phyloP scores from a whole-genome alignment of 1,284 basidiomycete genomes.

The Malassezia dermatis region DNA sequence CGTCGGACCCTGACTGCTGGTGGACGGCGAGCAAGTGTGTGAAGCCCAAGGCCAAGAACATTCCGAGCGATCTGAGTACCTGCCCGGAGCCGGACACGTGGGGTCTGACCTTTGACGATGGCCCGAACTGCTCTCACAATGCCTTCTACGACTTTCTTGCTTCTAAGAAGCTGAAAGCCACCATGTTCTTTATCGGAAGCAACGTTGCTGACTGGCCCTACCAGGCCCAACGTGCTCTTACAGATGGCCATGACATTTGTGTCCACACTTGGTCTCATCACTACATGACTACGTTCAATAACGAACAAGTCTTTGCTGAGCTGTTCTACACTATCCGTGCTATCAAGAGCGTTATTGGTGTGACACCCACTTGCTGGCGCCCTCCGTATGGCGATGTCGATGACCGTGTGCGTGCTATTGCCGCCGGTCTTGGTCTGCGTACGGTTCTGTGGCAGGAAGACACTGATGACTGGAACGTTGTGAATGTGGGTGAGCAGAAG shows the following conservation, averaged over 20 bases:
- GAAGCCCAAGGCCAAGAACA: conserved; percentile 35
- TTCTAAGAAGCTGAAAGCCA: conserved; percentile 20
- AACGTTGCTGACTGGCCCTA: conserved; percentile 18
- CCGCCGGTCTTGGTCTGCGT: conserved; percentile 50
- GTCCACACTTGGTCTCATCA: conserved; percentile 27
- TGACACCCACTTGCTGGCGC: conserved; percentile 50
- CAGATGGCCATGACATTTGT: conserved; percentile 22
- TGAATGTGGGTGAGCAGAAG: conserved; percentile 24
- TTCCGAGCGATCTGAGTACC: conserved; percentile 48
- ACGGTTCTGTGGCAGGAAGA: conserved; percentile 51
- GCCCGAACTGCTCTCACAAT: conserved; percentile 34
- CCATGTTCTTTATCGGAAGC: conserved; percentile 30
- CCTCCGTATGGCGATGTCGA: conserved; percentile 52
- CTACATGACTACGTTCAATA: conserved; percentile 21
- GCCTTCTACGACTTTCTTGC: conserved; percentile 23
- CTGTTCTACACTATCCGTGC: conserved; percentile 52
- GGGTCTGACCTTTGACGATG: conserved; percentile 37
- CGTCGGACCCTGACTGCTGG: conserved; percentile 41
- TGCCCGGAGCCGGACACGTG: conserved; percentile 50
- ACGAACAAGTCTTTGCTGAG: conserved; percentile 51
- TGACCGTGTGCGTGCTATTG: conserved; percentile 52
- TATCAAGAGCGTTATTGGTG: conserved; percentile 51
- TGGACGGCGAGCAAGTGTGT: conserved; percentile 37
- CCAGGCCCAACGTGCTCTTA: conserved; percentile 20
- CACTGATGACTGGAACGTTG: conserved; percentile 50